Evolutionary conservation across 495 filamentous ascomycete genomes (phyloP).

Genomic region (Lindgomyces ingoldianus): DNA sequence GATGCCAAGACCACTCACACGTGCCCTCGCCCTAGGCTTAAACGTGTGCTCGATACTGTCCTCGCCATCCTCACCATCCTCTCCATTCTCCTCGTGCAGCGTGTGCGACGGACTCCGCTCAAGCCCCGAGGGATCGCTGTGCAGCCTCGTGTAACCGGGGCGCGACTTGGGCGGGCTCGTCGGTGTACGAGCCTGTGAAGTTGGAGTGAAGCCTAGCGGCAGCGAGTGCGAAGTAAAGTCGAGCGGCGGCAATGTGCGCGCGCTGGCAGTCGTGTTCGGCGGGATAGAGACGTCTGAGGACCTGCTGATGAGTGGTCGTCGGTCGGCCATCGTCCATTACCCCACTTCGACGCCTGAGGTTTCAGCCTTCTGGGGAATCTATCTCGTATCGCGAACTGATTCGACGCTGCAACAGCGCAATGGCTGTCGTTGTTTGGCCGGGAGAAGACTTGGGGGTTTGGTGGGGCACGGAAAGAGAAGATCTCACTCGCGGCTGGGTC

Average conservation of each 20-base stretch:
- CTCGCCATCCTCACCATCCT: constrained; percentile 23
- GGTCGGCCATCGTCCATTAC: constrained; percentile 27
- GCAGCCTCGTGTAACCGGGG: constrained; percentile 31
- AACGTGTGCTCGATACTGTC: too few relatives aligned
- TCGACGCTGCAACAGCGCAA: neutral
- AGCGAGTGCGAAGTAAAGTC: constrained; percentile 17
- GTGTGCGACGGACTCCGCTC: constrained; percentile 12
- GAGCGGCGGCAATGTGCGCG: constrained; percentile 25
- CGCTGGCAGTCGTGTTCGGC: constrained; percentile 20
- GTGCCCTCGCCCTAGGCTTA: too few relatives aligned
- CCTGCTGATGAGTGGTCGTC: constrained; percentile 28
- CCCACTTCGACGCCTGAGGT: neutral
- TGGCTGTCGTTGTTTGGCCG: neutral
- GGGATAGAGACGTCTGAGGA: constrained; percentile 33
- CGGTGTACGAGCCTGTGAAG: constrained; percentile 4
- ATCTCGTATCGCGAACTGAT: constrained; percentile 9
- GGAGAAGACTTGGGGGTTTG: too few relatives aligned
- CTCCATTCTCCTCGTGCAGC: constrained; percentile 24
- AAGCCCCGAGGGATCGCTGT: constrained; percentile 4
- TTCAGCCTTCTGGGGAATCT: constrained; percentile 5
- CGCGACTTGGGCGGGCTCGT: constrained; percentile 12
- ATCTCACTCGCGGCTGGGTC: too few relatives aligned
- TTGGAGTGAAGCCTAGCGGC: constrained; percentile 11
- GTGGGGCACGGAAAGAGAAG: too few relatives aligned
- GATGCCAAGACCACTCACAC: constrained; percentile 36